Percentiles rank a stretch among this genome's conserved stretches.
Evolutionary conservation across 176 grass and related monocot genomes (phyloP).

Genomic region (Musa itinerans): DNA sequence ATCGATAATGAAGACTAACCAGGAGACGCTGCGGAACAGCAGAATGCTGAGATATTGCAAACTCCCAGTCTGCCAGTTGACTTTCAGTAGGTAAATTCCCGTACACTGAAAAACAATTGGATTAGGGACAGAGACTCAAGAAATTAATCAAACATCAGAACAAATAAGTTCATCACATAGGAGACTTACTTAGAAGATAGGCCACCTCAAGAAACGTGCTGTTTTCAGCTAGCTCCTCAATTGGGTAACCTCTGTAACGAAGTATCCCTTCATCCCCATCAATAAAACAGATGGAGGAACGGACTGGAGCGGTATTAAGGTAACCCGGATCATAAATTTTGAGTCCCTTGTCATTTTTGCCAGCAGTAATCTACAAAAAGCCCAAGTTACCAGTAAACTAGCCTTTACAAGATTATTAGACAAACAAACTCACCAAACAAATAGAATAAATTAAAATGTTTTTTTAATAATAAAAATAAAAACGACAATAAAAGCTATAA

Average conservation of each 20-base stretch:
- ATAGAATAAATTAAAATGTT: neutral
- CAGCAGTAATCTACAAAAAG: slow-evolving; percentile 53
- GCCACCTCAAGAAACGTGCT: slow-evolving; percentile 85
- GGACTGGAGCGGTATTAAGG: slow-evolving; percentile 84
- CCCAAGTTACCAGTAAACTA: neutral
- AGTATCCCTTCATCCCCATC: slow-evolving; percentile 97
- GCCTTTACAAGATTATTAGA: slow-evolving; percentile 1
- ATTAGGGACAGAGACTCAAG: neutral
- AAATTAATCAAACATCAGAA: neutral
- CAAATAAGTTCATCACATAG: neutral
- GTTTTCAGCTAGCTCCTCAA: slow-evolving; percentile 86
- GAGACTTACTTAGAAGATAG: slow-evolving; percentile 77
- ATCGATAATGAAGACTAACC: slow-evolving; percentile 32
- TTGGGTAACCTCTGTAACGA: slow-evolving; percentile 95
- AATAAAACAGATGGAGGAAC: slow-evolving; percentile 79
- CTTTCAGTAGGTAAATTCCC: slow-evolving; percentile 77
- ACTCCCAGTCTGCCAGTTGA: slow-evolving; percentile 76
- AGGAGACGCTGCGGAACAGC: slow-evolving; percentile 86
- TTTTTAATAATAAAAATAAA: neutral
- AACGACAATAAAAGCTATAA: no score
- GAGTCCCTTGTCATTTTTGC: slow-evolving; percentile 79
- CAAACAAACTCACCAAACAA: neutral
- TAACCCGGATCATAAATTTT: slow-evolving; percentile 95
- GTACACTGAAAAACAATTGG: slow-evolving; percentile 39
- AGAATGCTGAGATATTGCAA: slow-evolving; percentile 85